Evolutionary conservation across 306 rosid species (phyloP).

Genomic region (Calophaca sinica): DNA sequence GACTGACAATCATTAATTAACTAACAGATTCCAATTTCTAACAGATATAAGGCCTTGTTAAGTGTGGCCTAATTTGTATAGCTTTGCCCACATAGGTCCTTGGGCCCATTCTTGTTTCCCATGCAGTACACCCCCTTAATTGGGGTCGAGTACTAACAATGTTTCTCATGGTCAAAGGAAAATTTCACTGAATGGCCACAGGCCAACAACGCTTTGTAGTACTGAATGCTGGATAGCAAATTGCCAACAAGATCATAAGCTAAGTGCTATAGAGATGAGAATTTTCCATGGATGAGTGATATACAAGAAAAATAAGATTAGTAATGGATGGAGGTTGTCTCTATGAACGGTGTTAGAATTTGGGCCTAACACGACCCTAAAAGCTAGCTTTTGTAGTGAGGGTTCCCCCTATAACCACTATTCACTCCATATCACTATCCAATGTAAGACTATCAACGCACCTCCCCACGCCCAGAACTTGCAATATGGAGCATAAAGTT

Average conservation of each 20-base stretch:
- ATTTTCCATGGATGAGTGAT: no score
- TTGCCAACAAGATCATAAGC: slow-evolving; percentile 14
- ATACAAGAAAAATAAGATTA: no score
- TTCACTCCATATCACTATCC: no score
- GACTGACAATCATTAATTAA: no score
- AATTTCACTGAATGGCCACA: neutral
- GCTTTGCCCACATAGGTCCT: slow-evolving; percentile 1
- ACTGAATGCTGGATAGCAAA: neutral
- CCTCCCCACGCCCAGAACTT: no score
- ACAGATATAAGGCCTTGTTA: neutral
- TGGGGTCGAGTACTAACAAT: neutral
- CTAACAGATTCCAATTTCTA: neutral
- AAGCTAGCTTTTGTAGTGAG: no score
- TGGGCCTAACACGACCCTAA: no score
- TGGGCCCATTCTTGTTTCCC: neutral
- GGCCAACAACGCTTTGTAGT: neutral
- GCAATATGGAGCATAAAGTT: no score
- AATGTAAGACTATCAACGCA: no score
- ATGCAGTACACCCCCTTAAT: neutral
- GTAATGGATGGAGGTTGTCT: slow-evolving; percentile 19
- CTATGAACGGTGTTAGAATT: neutral
- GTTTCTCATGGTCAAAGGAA: neutral
- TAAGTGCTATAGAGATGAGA: slow-evolving; percentile 12
- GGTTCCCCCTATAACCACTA: no score
- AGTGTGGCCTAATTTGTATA: neutral